Conservation (phyloP, 257 asterid genomes). For the Verbascum thapsus region DNA sequence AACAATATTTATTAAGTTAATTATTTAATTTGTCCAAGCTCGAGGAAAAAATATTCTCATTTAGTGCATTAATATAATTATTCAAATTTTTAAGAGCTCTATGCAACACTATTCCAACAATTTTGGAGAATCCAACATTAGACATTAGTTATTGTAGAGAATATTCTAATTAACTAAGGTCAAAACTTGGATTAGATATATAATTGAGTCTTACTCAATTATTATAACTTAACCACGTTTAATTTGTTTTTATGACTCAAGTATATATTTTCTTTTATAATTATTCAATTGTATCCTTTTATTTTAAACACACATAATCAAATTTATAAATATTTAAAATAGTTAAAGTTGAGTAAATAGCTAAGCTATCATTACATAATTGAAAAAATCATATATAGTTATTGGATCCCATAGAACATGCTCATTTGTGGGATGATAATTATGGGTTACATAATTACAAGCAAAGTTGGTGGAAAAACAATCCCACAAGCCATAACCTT, state of each 20-base stretch:
- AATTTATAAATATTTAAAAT: too few species aligned
- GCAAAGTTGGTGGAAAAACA: background rate
- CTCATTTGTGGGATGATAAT: background rate
- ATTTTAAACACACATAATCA: too few species aligned
- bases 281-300: too few species aligned
- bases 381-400: background rate
- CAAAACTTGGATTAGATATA: background rate
- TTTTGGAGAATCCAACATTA: background rate
- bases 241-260: too few species aligned
- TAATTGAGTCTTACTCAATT: too few species aligned
- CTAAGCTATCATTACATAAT: background rate
- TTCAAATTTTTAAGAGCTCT: background rate
- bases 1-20: too few species aligned
- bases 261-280: too few species aligned
- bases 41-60: constrained; percentile 5
- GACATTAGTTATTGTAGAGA: background rate
- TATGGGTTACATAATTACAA: background rate
- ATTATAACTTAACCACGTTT: too few species aligned
- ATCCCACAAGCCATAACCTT: constrained; percentile 6
- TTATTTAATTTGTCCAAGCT: background rate
- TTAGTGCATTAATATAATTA: constrained; percentile 14
- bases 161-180: background rate
- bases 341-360: constrained; percentile 4
- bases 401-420: too few species aligned
- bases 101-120: background rate